phyloP scores from a whole-genome alignment of 495 filamentous ascomycete genomes.

The Penicillium paxilli region DNA sequence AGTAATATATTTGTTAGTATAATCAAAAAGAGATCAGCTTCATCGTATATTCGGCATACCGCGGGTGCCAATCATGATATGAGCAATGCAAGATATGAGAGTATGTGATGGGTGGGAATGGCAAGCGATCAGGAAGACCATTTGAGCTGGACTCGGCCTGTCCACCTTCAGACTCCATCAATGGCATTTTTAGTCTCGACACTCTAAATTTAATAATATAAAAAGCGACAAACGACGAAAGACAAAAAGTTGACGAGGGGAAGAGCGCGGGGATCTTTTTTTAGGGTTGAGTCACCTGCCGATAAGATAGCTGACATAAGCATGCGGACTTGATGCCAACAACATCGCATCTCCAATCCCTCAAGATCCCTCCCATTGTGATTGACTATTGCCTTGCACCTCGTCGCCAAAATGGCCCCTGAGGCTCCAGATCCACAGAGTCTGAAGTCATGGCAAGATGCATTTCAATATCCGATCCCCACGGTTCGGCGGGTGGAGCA shows the following conservation, averaged over 20 bases:
- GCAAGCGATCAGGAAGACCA: slow-evolving; percentile 45
- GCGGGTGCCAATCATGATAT: slow-evolving; percentile 86
- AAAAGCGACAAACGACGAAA: neutral
- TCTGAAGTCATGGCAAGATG: slow-evolving; percentile 65
- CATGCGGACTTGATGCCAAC: slow-evolving; percentile 12
- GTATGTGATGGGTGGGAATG: slow-evolving; percentile 78
- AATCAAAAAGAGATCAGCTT: neutral
- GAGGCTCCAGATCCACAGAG: slow-evolving; percentile 59
- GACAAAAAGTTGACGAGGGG: slow-evolving; percentile 3
- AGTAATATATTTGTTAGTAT: neutral
- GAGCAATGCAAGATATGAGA: slow-evolving; percentile 92
- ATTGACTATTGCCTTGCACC: too few relatives aligned
- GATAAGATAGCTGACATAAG: slow-evolving; percentile 29
- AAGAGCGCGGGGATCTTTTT: slow-evolving; percentile 24
- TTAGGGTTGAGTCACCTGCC: slow-evolving; percentile 24
- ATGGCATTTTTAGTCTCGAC: slow-evolving; percentile 28
- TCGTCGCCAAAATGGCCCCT: slow-evolving; percentile 48
- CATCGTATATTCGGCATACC: slow-evolving; percentile 24
- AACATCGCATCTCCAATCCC: neutral
- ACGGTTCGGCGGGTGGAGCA: slow-evolving; percentile 62
- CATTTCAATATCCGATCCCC: slow-evolving; percentile 65
- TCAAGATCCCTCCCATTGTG: too few relatives aligned
- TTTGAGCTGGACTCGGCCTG: slow-evolving; percentile 13
- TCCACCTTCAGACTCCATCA: slow-evolving; percentile 27
- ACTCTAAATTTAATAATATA: neutral